Evolutionary conservation across 441 rosid species (phyloP), one percentile per base, ranked within the genome.

Genomic region (Francoa sonchifolia): DNA sequence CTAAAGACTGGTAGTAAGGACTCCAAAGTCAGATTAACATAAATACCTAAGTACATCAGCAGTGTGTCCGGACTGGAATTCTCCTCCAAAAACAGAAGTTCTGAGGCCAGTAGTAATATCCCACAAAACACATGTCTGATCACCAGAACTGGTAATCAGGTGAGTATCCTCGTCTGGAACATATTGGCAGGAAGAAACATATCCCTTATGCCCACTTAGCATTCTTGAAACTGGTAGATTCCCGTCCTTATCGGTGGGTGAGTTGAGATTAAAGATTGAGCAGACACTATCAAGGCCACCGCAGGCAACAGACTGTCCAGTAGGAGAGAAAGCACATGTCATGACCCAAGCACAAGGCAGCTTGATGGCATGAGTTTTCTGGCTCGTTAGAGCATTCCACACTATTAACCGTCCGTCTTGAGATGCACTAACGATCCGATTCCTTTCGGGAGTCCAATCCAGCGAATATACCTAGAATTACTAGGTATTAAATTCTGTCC

Each of bases 271-370:
- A 61, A 92, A 87, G 56, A 92, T 75, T 35, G 97, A 83, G 67
- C 94, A 87, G 20, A 72, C 78, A 44, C 89, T 81, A 48, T 92
- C 97, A 46, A 87, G 92, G 52, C 97, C 99, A 41, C 99, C 97
- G 55, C 94, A 81, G 19, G 99, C 94, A 61, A 92, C 97, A 2
- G 87, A 73, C 50, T 79, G 95, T 45, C 99, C 86, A 20, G 71
- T 71, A 0, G 99, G 95, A 40, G 94, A 85, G 68, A 92, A 92
- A 31, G 95, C 99, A 59, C 97, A 87, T 11, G 95, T 77, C 99
- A 81, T 87, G 60, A 87, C 94, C 95, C 95, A 81, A 0, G 97
- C 92, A 57, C 94, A 81, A 46, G 95, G 99, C 49, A 92, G 78
- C 63, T 83, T 92, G 19, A 92, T 87, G 33, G 88, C 80, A 62